phyloP scores from a whole-genome alignment of 352 stramenopile genomes.

The Phytophthora pisi region DNA sequence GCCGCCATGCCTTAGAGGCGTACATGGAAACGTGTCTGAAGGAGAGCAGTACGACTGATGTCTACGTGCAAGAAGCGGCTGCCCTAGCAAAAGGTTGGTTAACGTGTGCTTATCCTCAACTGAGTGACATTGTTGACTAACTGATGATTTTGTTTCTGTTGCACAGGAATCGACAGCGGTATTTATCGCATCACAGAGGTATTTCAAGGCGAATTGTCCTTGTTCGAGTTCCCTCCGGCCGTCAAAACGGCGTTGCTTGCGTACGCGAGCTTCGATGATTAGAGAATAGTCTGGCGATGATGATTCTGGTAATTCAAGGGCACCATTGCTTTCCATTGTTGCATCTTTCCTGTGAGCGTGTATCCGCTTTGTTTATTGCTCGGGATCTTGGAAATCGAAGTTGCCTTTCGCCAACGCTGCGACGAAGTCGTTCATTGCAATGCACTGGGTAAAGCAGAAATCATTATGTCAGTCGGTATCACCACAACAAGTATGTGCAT shows the following conservation, averaged over 20 bases:
- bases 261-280: constrained; percentile 53
- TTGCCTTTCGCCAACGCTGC: constrained; percentile 43
- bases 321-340: constrained; percentile 22
- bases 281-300: constrained; percentile 35
- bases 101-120: constrained; percentile 1
- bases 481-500: not conserved
- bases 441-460: constrained; percentile 25
- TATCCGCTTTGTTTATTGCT: constrained; percentile 5
- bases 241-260: constrained; percentile 57
- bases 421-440: constrained; percentile 56
- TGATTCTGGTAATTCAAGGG: constrained; percentile 23
- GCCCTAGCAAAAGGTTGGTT: constrained; percentile 58
- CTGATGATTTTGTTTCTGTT: constrained; percentile 7
- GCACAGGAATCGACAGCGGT: constrained; percentile 71
- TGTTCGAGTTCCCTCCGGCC: constrained; percentile 54
- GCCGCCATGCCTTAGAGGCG: constrained; percentile 58
- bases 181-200: constrained; percentile 80
- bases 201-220: constrained; percentile 65
- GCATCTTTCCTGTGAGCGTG: constrained; percentile 6
- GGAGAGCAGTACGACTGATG: constrained; percentile 56
- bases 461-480: constrained; percentile 9
- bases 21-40: constrained; percentile 81
- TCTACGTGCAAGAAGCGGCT: constrained; percentile 68
- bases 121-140: constrained; percentile 7
- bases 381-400: constrained; percentile 43